Evolutionary conservation across 495 filamentous ascomycete genomes (phyloP).

Genomic region (Hypoxylon intermedium): DNA sequence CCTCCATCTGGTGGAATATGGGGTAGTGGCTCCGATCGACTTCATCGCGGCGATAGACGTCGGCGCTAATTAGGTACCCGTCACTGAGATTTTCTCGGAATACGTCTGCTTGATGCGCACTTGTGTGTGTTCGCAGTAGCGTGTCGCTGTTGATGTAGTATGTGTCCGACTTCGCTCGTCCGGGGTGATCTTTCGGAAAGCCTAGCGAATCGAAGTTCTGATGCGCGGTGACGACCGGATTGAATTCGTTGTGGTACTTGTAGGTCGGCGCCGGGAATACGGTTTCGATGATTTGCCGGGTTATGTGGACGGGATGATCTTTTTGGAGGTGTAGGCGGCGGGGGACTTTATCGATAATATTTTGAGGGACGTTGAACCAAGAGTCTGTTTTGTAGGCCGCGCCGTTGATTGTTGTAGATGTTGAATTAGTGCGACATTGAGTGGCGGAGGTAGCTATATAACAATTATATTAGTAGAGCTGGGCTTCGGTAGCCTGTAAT

Average conservation of each 20-base stretch:
- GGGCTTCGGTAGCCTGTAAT: conserved; percentile 3
- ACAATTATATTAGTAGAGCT: conserved; percentile 1
- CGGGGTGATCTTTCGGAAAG: conserved; percentile 88
- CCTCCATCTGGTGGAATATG: conserved; percentile 99
- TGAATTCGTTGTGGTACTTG: conserved; percentile 76
- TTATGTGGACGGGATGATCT: conserved; percentile 89
- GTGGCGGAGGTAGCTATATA: conserved; percentile 10
- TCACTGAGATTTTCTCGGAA: conserved; percentile 76
- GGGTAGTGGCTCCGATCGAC: conserved; percentile 95
- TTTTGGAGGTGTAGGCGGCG: conserved; percentile 83
- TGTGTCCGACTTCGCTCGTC: conserved; percentile 85
- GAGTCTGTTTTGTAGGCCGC: conserved; percentile 70
- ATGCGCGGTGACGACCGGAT: conserved; percentile 81
- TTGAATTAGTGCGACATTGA: conserved; percentile 18
- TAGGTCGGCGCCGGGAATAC: conserved; percentile 77
- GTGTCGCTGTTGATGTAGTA: conserved; percentile 92
- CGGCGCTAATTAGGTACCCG: conserved; percentile 90
- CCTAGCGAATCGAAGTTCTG: conserved; percentile 97
- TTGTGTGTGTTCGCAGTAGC: conserved; percentile 90
- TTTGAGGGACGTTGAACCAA: conserved; percentile 84
- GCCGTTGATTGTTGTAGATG: conserved; percentile 63
- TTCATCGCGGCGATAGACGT: conserved; percentile 95
- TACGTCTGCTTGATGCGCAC: conserved; percentile 87
- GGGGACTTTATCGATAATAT: conserved; percentile 73
- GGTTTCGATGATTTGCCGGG: conserved; percentile 89